Conservation (phyloP, 2,329 filamentous ascomycete genomes). For the Tolypocladium sp. region DNA sequence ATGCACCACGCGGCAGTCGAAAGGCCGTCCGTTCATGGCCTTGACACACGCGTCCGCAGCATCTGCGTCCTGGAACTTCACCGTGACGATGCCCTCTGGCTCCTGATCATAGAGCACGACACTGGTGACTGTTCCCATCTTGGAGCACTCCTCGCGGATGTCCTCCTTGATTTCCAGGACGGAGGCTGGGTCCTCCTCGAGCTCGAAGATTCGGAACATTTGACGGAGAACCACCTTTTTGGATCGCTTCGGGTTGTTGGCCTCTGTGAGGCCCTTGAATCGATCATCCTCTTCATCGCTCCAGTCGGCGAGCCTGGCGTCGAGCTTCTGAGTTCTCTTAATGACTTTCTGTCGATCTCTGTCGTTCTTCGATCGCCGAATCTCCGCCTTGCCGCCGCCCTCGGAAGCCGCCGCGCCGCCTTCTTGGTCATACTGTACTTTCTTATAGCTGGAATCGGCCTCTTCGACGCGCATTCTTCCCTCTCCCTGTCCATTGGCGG, state of each 20-base stretch:
- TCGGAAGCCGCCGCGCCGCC: conserved; percentile 10
- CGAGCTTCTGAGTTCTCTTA: conserved; percentile 81
- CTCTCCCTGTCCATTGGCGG: conserved; percentile 36
- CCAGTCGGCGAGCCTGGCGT: conserved; percentile 91
- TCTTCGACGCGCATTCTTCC: conserved; percentile 72
- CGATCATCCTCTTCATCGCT: conserved; percentile 67
- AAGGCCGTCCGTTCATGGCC: conserved; percentile 71
- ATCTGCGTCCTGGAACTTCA: conserved; percentile 67
- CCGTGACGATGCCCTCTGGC: conserved; percentile 71
- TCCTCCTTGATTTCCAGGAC: conserved; percentile 92
- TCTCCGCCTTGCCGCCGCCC: conserved; percentile 24
- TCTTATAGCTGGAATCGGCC: conserved; percentile 89
- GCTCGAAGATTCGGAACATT: conserved; percentile 83
- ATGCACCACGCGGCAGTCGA: conserved; percentile 62
- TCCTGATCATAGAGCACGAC: conserved; percentile 87
- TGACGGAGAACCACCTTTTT: conserved; percentile 82
- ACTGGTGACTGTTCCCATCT: conserved; percentile 81
- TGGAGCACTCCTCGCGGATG: conserved; percentile 80
- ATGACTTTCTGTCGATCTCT: conserved; percentile 85
- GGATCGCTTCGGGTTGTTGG: conserved; percentile 47
- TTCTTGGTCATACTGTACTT: conserved; percentile 57
- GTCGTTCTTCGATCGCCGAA: conserved; percentile 40
- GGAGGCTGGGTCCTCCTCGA: conserved; percentile 75
- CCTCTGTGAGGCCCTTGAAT: conserved; percentile 32
- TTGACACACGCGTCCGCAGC: conserved; percentile 65